Conservation (phyloP, 495 filamentous ascomycete genomes). For the Darksidea phi region DNA sequence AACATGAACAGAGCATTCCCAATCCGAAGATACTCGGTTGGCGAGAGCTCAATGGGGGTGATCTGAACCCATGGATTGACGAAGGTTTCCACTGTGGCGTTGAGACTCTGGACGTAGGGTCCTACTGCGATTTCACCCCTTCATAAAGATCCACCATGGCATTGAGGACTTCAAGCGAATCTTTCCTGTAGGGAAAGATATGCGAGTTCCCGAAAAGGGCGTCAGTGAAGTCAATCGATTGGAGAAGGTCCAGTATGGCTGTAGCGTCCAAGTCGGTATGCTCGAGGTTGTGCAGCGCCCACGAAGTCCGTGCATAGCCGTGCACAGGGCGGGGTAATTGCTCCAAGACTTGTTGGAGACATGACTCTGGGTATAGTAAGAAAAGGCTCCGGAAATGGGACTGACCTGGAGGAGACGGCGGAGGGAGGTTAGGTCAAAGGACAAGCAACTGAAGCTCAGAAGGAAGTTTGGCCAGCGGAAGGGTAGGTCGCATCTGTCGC, state of each 20-base stretch:
- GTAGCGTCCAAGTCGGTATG: neutral
- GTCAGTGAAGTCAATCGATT: neutral
- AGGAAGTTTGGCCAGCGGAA: conserved; percentile 9
- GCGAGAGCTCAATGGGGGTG: conserved; percentile 4
- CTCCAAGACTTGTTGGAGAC: neutral
- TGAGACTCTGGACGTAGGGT: neutral
- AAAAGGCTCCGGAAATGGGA: neutral
- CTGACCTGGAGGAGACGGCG: conserved; percentile 8
- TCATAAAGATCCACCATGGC: neutral
- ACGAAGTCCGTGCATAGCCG: neutral
- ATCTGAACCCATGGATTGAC: conserved; percentile 4
- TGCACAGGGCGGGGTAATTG: neutral
- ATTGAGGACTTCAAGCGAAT: conserved; percentile 2
- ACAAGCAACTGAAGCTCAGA: conserved; percentile 11
- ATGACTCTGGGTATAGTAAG: conserved; percentile 2
- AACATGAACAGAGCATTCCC: conserved; percentile 1
- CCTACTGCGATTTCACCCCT: neutral
- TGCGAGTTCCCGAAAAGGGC: neutral
- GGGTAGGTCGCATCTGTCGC: neutral
- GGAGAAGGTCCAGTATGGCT: neutral
- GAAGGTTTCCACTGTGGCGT: conserved; percentile 6
- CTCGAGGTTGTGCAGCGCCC: neutral
- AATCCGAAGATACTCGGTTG: neutral
- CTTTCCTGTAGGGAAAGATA: neutral
- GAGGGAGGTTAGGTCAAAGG: conserved; percentile 3